Base-by-base conservation (phyloP, 495 filamentous ascomycete species). In the Tuber umbilicatum region DNA sequence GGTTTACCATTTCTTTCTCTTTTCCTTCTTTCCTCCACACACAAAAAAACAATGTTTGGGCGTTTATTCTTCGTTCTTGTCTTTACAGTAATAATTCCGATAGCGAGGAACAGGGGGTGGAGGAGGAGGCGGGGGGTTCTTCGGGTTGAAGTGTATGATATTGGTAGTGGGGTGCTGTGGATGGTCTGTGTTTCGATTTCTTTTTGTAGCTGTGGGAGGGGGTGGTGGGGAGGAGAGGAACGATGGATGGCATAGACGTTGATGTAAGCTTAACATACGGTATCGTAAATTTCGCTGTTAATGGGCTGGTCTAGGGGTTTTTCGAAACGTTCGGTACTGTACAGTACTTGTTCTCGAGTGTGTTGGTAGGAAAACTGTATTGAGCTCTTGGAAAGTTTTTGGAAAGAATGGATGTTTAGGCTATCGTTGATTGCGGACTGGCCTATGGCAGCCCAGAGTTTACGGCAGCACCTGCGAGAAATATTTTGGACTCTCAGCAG, bases 1-100 rank as follows among this genome's bases (percentile, higher is more conserved):
- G 55, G 27, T 14, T 35, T 6, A 16, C 14, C 27, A 35, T 64
- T 64, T 64, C 55, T 35, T 19, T 35, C 31, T 64, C 10, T 40
- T 6, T 17, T 64, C n/a, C n/a, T 16, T 17, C 2, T 64, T 35
- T 19, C 55, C 31, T 64, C 55, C 55, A 64, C 55, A 64, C 55
- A 16, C 14, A 64, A 64, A 64, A 64, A 64, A 31, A 64, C 14
- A 64, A 64, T 64, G 55, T 64, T 64, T 64, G 55, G 55, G 55
- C 55, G 55, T 64, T 64, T 35, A 35, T 35, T 35, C 55, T 64
- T 35, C 27, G 31, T 64, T 64, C 16, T 35, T 64, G 27, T 64
- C 9, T 60, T 60, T 31, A 60, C n/a, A 60, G 9, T 64, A 64
- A 64, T 64, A 64, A 64, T 64, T 35, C 14, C 9, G 55, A 19